Percentiles rank a stretch among this genome's conserved stretches.
These are phyloP conservation scores for Cutaneotrichosporon sp. DNA, from an alignment of 1,284 basidiomycete species.

Conservation along the genomic window DNA sequence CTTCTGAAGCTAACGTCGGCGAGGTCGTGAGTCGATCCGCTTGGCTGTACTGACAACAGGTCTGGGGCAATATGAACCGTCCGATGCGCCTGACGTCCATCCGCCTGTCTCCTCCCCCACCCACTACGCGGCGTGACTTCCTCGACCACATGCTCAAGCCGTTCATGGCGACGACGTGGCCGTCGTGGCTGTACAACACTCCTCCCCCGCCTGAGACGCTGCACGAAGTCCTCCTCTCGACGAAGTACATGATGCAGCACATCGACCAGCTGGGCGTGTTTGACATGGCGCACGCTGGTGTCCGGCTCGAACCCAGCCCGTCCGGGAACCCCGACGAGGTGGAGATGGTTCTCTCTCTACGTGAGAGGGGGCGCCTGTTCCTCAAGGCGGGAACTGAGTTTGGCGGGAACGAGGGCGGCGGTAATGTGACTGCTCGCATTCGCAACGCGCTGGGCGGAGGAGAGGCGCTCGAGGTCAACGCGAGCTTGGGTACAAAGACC, in stretches of 20 bases:
- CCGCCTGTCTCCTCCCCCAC: slow-evolving; percentile 68
- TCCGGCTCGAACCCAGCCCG: slow-evolving; percentile 63
- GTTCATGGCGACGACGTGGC: slow-evolving; percentile 49
- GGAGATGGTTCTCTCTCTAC: slow-evolving; percentile 75
- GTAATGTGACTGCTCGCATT: slow-evolving; percentile 71
- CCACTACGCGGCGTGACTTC: slow-evolving; percentile 69
- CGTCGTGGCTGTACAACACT: slow-evolving; percentile 36
- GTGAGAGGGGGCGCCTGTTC: slow-evolving; percentile 72
- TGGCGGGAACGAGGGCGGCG: slow-evolving; percentile 87
- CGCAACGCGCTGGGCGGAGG: slow-evolving; percentile 89
- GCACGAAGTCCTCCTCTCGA: slow-evolving; percentile 62
- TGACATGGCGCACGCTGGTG: slow-evolving; percentile 55
- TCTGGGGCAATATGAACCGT: slow-evolving; percentile 60
- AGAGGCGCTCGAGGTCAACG: slow-evolving; percentile 77
- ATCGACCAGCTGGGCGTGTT: slow-evolving; percentile 71
- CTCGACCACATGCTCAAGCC: slow-evolving; percentile 72
- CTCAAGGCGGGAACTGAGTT: slow-evolving; percentile 86
- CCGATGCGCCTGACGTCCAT: slow-evolving; percentile 66
- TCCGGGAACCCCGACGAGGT: slow-evolving; percentile 66
- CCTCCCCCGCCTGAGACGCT: slow-evolving; percentile 52
- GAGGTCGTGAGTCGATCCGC: slow-evolving; percentile 59
- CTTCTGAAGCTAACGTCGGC: slow-evolving; percentile 60
- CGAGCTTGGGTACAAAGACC: slow-evolving; percentile 83
- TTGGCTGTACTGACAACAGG: slow-evolving; percentile 48
- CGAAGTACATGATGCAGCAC: slow-evolving; percentile 61